Conservation (phyloP, 352 stramenopile genomes). For the Phytophthora ramorum region DNA sequence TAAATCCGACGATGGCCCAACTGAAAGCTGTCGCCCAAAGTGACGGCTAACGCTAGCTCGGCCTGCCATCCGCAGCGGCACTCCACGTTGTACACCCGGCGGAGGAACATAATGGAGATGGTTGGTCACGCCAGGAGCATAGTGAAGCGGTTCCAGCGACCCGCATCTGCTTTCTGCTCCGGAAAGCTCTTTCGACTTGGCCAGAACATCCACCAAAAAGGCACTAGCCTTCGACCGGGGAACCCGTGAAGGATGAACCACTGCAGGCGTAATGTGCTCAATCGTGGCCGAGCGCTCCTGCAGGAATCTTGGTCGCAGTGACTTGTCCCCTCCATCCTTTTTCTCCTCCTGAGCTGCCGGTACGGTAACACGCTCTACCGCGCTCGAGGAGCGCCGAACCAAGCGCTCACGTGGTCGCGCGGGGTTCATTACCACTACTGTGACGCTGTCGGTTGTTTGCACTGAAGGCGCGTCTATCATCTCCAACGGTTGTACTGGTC, state of each 20-base stretch:
- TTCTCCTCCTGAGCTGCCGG: constrained; percentile 3
- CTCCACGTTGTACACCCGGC: constrained; percentile 34
- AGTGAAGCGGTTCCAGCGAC: constrained; percentile 29
- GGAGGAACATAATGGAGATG: constrained; percentile 36
- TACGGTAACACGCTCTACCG: not conserved
- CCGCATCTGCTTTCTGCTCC: constrained; percentile 27
- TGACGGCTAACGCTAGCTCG: constrained; percentile 18
- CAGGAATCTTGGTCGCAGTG: constrained; percentile 51
- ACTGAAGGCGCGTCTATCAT: not conserved
- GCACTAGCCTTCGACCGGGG: constrained; percentile 65
- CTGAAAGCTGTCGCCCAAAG: constrained; percentile 18
- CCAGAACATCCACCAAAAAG: constrained; percentile 61
- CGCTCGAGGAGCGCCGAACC: constrained; percentile 25
- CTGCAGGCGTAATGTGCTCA: constrained; percentile 28
- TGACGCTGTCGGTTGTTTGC: constrained; percentile 4
- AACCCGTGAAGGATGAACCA: constrained; percentile 11
- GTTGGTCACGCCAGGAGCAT: constrained; percentile 23
- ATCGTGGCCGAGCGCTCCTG: constrained; percentile 64
- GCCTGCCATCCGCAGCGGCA: constrained; percentile 34
- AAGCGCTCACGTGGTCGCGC: constrained; percentile 6
- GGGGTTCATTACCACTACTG: not conserved
- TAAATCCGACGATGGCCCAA: not conserved
- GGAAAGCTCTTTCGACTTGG: constrained; percentile 36
- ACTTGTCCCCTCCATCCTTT: constrained; percentile 44
- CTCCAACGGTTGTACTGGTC: not conserved